Percentiles rank a stretch among this genome's conserved stretches.
phyloP scores from a whole-genome alignment of 2,329 filamentous ascomycete species.

The Colletotrichum truncatum region DNA sequence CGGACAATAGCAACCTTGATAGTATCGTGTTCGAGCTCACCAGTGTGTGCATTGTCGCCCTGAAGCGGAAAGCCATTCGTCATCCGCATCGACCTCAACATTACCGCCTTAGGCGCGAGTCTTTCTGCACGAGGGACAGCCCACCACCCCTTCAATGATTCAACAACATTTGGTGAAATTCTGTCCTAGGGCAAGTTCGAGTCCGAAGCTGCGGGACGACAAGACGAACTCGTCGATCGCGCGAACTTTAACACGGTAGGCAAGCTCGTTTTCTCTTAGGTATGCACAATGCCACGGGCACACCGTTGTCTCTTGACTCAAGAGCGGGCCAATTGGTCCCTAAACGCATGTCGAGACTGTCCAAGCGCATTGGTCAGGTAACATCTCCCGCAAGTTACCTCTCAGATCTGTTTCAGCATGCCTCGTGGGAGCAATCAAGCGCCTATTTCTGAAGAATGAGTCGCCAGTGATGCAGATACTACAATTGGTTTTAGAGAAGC shows the following conservation, averaged over 20 bases:
- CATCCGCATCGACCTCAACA: neutral
- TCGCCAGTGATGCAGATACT: neutral
- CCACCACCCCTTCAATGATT: neutral
- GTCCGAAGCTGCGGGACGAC: conserved; percentile 9
- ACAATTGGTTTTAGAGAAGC: neutral
- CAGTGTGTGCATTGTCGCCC: too few relatives aligned
- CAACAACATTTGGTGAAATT: neutral
- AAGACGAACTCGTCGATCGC: conserved; percentile 8
- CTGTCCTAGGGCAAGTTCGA: neutral
- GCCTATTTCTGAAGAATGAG: neutral
- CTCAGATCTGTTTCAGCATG: conserved; percentile 12
- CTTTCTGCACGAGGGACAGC: neutral
- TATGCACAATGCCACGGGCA: neutral
- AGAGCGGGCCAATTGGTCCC: neutral
- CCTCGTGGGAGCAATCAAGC: neutral
- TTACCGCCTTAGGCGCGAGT: neutral
- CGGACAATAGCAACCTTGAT: neutral
- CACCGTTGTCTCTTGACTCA: conserved; percentile 6
- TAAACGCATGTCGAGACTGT: neutral
- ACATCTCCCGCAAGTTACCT: neutral
- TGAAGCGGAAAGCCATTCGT: neutral
- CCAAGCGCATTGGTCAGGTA: neutral
- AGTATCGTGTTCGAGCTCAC: neutral
- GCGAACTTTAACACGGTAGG: conserved; percentile 3
- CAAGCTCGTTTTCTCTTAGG: conserved; percentile 13